Evolutionary conservation across 768 basidiomycete genomes (phyloP).

Genomic region (Trametes elegans): DNA sequence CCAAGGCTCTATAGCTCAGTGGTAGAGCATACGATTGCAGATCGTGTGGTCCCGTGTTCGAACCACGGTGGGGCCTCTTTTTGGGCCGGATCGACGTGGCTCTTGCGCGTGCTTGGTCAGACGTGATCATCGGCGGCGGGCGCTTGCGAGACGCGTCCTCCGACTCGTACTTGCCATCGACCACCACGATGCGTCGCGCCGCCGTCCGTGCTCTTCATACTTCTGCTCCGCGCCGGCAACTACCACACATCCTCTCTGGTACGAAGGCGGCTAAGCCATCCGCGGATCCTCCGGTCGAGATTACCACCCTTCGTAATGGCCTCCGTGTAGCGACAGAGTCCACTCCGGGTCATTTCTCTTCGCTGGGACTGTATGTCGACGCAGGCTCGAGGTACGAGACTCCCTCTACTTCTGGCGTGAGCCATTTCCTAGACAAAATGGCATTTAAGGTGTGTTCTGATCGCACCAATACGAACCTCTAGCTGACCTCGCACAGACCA

Average conservation of each 20-base stretch:
- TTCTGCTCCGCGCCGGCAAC: background rate
- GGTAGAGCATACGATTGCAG: conserved; percentile 62
- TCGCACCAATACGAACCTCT: background rate
- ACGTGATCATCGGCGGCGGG: background rate
- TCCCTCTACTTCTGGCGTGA: conserved; percentile 67
- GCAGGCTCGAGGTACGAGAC: conserved; percentile 91
- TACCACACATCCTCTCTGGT: background rate
- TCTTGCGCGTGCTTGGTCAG: background rate
- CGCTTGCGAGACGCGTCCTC: background rate
- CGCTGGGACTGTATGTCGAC: conserved; percentile 90
- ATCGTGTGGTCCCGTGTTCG: conserved; percentile 58
- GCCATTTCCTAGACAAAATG: conserved; percentile 92
- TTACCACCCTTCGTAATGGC: conserved; percentile 90
- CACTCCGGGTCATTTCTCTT: conserved; percentile 91
- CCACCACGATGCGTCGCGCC: conserved; percentile 27
- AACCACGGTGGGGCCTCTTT: conserved; percentile 49
- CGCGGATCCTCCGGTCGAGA: conserved; percentile 40
- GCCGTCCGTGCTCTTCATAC: conserved; percentile 12
- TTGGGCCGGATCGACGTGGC: background rate
- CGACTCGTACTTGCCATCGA: background rate
- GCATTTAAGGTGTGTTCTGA: conserved; percentile 80
- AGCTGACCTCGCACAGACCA: conserved; percentile 51
- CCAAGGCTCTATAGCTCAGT: conserved; percentile 42
- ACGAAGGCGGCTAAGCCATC: background rate
- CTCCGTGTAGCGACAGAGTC: conserved; percentile 89